Evolutionary conservation across 331 rosid genomes (phyloP), one percentile per base, ranked within the genome.

Genomic region (Arachis monticola): DNA sequence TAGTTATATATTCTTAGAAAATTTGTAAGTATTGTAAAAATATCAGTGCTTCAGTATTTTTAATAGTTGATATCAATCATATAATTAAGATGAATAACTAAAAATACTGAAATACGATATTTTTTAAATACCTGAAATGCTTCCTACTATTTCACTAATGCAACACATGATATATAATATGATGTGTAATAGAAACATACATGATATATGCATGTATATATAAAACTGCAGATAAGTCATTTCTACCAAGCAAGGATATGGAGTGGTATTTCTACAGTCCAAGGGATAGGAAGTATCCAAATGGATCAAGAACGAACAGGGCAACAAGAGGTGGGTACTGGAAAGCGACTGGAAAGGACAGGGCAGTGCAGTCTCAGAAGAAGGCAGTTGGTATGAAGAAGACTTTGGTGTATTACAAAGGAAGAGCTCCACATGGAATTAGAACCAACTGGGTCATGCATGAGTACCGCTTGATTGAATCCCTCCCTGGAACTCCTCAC

Each of bases 381-480:
- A 84, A 66, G 1, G 75, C 80, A 0, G 89, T 90, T 44, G 99
- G 99, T 5, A 92, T 92, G 97, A 95, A 95, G 92, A 95, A 95
- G 83, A 95, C 99, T 0, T 80, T 95, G 88, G 99, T 95, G 2
- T 95, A 90, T 76, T 95, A 95, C 61, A 87, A 71, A 81, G 99
- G 99, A 5, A 86, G 99, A 78, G 99, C 99, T 9, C 99, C 99
- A 0, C 99, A 89, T 85, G 99, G 99, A n/a, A 72, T 86, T 13
- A 86, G 99, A 81, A 95, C 97, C 32, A 92, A 87, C 62, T 95
- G 99, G 97, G 92, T 95, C 67, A 95, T 95, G 99, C 99, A 95
- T 64, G 99, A 95, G 81, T 95, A 95, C 22, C 97, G 99, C 7
- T 86, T 95, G 1, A 70, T 80, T 59, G 86, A 90, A 61, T 87